Evolutionary conservation across 345 rosid species (phyloP).

Genomic region (Capsella bursapastoris): DNA sequence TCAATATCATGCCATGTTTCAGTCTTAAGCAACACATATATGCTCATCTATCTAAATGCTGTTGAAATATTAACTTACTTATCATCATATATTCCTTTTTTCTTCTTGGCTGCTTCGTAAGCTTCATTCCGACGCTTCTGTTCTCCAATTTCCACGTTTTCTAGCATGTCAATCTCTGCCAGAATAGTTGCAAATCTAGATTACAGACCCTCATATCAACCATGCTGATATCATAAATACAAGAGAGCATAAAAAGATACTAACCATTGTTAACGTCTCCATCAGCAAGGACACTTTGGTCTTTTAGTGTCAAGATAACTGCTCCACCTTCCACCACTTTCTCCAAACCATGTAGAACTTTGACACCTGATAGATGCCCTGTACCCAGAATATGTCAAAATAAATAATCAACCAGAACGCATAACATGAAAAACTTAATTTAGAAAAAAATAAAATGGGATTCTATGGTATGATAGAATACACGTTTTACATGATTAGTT

Average conservation of each 20-base stretch:
- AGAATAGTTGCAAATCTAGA: conserved; percentile 48
- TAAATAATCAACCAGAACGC: conserved; percentile 28
- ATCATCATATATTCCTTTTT: conserved; percentile 76
- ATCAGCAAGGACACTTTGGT: conserved; percentile 81
- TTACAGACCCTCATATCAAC: conserved; percentile 43
- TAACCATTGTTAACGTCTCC: conserved; percentile 89
- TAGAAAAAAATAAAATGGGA: conserved; percentile 8
- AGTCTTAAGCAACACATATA: conserved; percentile 15
- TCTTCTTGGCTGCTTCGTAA: conserved; percentile 90
- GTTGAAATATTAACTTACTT: conserved; percentile 55
- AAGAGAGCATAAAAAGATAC: conserved; percentile 34
- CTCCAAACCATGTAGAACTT: conserved; percentile 91
- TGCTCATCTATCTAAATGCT: conserved; percentile 40
- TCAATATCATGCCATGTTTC: conserved; percentile 23
- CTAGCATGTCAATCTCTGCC: conserved; percentile 95
- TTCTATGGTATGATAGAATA: neutral
- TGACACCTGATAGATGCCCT: conserved; percentile 83
- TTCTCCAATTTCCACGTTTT: conserved; percentile 97
- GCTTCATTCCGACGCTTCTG: conserved; percentile 90
- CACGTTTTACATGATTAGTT: neutral
- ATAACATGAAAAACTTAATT: conserved; percentile 24
- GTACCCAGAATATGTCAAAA: conserved; percentile 38
- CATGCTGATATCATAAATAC: conserved; percentile 28
- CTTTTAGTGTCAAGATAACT: conserved; percentile 92
- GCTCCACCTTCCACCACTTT: conserved; percentile 96